A percentile compares a stretch with the other conserved stretches of the same genome.
Evolutionary conservation across 768 basidiomycete genomes (phyloP).

Genomic region (Lepiota brunneoincarnata): DNA sequence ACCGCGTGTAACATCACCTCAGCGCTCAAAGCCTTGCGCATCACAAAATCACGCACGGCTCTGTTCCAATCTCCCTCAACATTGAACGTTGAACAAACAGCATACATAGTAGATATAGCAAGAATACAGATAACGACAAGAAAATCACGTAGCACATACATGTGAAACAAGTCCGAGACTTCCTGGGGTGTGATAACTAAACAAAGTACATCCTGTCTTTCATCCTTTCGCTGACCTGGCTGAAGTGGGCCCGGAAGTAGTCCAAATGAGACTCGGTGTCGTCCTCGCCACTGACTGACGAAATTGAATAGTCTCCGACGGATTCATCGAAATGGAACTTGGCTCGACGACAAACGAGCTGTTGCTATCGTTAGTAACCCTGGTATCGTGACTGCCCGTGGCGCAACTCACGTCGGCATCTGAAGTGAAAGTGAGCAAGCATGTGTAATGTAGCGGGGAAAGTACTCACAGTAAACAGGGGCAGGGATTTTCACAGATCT

Average conservation of each 20-base stretch:
- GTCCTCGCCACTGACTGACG: conserved; percentile 32
- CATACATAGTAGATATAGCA: neutral
- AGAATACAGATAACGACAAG: no score
- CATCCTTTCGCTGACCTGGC: conserved; percentile 25
- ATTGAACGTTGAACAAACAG: no score
- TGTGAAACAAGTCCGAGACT: no score
- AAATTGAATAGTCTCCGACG: conserved; percentile 29
- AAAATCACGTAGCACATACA: no score
- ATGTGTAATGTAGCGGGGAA: neutral
- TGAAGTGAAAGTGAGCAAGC: neutral
- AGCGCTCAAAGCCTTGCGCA: no score
- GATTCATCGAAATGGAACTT: conserved; percentile 46
- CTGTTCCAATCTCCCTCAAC: no score
- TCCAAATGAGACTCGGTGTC: conserved; percentile 18
- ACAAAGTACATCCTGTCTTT: conserved; percentile 29
- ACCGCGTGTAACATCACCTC: neutral
- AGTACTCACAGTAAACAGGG: conserved; percentile 61
- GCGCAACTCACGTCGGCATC: conserved; percentile 8
- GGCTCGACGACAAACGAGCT: conserved; percentile 56
- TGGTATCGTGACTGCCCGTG: neutral
- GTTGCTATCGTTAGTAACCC: neutral
- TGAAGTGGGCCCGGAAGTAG: conserved; percentile 32
- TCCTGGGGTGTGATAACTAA: conserved; percentile 1
- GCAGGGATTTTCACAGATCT: conserved; percentile 75
- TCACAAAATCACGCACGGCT: no score